Evolutionary conservation across 192 early-diverging fungal species (phyloP).

Genomic region (Backusella parvicylindrica): DNA sequence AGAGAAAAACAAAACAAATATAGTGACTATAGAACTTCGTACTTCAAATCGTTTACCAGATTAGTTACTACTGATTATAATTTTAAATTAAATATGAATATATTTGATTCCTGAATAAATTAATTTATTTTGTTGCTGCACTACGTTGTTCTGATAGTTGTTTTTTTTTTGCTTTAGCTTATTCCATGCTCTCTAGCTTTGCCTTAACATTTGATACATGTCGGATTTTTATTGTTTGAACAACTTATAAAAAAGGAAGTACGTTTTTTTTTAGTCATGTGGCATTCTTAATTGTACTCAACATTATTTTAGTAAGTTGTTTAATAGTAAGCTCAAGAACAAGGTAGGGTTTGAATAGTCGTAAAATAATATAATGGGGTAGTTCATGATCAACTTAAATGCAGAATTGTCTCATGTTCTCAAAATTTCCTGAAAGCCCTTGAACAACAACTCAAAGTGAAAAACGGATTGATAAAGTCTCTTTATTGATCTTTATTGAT

Average conservation of each 20-base stretch:
- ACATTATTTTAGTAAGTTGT: not conserved
- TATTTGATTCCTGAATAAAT: not conserved
- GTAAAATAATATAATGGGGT: not conserved
- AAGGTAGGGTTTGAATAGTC: not conserved
- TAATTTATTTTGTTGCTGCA: not conserved
- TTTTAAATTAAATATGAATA: not conserved
- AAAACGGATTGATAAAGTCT: not conserved
- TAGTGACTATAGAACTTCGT: not conserved
- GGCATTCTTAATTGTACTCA: not conserved
- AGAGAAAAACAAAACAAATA: not conserved
- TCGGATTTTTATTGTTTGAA: conserved; percentile 1
- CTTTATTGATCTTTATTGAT: not conserved
- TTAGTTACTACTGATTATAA: not conserved
- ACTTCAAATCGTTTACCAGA: not conserved
- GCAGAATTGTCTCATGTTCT: not conserved
- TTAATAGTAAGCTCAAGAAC: not conserved
- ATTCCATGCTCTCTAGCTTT: not conserved
- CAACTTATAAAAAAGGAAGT: not conserved
- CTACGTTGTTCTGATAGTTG: not conserved
- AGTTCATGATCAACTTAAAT: not conserved
- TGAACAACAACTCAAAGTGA: not conserved
- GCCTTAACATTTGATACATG: not conserved
- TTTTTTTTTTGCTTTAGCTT: not conserved
- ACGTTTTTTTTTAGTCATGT: not conserved
- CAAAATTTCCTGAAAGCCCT: not conserved